A percentile compares a stretch with the other conserved stretches of the same genome.
Conservation (phyloP, 2,329 filamentous ascomycete genomes). For the Fusarium lyarnte region DNA sequence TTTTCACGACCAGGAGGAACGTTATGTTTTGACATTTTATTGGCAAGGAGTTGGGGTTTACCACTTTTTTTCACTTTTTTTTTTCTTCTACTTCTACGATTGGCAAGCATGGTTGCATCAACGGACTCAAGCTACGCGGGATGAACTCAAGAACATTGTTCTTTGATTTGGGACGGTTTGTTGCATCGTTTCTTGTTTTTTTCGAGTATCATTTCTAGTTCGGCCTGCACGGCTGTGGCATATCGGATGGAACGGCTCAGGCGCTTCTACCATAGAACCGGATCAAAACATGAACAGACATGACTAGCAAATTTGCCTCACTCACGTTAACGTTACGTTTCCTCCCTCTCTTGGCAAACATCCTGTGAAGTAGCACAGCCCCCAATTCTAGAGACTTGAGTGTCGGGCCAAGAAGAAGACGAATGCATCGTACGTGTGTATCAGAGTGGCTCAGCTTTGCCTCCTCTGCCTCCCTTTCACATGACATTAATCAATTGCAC, state of each 20-base stretch:
- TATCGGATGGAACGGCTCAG: slow-evolving; percentile 23
- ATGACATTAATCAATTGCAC: slow-evolving; percentile 36
- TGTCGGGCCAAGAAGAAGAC: slow-evolving; percentile 2
- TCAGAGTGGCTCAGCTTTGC: slow-evolving; percentile 29
- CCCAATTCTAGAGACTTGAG: slow-evolving; percentile 4
- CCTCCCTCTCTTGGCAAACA: slow-evolving; percentile 9
- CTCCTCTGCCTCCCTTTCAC: slow-evolving; percentile 29
- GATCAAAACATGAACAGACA: slow-evolving; percentile 32
- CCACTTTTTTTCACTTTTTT: slow-evolving; percentile 11
- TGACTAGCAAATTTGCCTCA: slow-evolving; percentile 33
- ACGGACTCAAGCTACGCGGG: slow-evolving; percentile 26
- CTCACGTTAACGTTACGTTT: slow-evolving; percentile 4
- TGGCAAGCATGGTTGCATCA: slow-evolving; percentile 37
- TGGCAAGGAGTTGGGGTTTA: slow-evolving; percentile 37
- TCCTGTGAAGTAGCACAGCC: slow-evolving; percentile 22
- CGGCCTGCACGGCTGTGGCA: slow-evolving; percentile 12
- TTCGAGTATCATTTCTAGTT: not conserved
- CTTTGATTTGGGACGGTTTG: slow-evolving; percentile 25
- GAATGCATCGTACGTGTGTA: slow-evolving; percentile 16
- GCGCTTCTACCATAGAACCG: slow-evolving; percentile 29
- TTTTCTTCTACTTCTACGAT: slow-evolving; percentile 23
- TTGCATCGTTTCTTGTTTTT: slow-evolving; percentile 25
- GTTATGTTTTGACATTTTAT: slow-evolving; percentile 31
- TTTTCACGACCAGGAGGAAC: slow-evolving; percentile 17
- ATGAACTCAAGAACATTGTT: slow-evolving; percentile 21